These are phyloP conservation scores for Lepidopterella palustris DNA, from an alignment of 495 filamentous ascomycete species.

Conservation along the genomic window DNA sequence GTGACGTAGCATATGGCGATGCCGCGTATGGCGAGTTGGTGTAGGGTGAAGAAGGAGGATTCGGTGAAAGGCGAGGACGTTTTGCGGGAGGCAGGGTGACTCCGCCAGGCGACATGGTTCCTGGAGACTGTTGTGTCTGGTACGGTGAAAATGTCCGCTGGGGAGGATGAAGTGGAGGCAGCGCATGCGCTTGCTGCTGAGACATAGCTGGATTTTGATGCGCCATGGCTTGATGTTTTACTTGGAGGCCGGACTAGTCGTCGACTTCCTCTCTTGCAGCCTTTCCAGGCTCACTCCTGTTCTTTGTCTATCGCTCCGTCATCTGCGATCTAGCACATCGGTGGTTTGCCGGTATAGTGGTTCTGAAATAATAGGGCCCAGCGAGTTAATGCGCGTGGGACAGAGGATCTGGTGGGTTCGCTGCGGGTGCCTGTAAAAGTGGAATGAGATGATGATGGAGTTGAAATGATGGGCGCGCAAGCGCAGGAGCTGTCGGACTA, in stretches of 20 bases:
- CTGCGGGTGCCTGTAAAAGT: background rate
- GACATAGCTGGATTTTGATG: constrained; percentile 17
- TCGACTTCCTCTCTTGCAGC: background rate
- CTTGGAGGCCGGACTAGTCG: background rate
- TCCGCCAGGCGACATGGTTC: constrained; percentile 24
- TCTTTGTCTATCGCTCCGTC: background rate
- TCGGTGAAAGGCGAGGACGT: constrained; percentile 62
- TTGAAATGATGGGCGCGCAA: background rate
- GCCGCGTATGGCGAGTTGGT: constrained; percentile 44
- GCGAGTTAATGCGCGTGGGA: background rate
- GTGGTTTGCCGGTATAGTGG: background rate
- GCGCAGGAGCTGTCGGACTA: background rate
- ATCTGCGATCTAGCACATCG: background rate
- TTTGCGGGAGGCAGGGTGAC: constrained; percentile 52
- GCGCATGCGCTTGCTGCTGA: constrained; percentile 26
- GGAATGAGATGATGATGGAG: background rate
- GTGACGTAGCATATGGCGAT: constrained; percentile 35
- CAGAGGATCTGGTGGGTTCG: background rate
- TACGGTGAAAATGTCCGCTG: constrained; percentile 28
- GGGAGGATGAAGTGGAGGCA: constrained; percentile 32
- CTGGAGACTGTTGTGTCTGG: constrained; percentile 21
- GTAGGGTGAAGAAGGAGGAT: constrained; percentile 47
- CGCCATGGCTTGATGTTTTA: background rate
- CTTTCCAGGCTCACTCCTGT: background rate
- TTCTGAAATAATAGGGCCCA: background rate